Percentiles rank a stretch among this genome's conserved stretches.
Evolutionary conservation across 2,329 filamentous ascomycete species (phyloP).

Genomic region (Xylaria sp.): DNA sequence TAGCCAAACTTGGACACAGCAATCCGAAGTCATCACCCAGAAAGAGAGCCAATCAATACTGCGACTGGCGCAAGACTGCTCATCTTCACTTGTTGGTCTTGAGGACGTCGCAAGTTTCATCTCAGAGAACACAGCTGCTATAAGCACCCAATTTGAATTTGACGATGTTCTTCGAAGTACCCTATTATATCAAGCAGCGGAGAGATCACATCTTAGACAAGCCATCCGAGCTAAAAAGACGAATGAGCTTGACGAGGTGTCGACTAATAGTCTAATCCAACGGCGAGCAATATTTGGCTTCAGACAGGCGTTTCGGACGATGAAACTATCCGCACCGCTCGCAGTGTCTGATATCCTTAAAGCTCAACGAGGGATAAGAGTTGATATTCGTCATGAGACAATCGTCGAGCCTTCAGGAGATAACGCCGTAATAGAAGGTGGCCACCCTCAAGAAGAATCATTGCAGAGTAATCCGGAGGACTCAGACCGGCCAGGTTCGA

Average conservation of each 20-base stretch:
- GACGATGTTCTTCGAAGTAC: slow-evolving; percentile 29
- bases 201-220: slow-evolving; percentile 29
- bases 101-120: slow-evolving; percentile 33
- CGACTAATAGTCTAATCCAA: not conserved
- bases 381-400: not conserved
- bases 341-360: not conserved
- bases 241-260: not conserved
- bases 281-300: not conserved
- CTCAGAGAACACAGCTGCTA: slow-evolving; percentile 27
- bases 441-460: not conserved
- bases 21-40: slow-evolving; percentile 20
- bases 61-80: slow-evolving; percentile 30
- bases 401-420: not conserved
- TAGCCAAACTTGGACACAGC: slow-evolving; percentile 31
- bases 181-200: slow-evolving; percentile 27
- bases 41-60: slow-evolving; percentile 33
- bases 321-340: not conserved
- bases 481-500: not conserved
- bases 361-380: not conserved
- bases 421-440: not conserved
- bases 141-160: slow-evolving; percentile 35
- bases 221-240: slow-evolving; percentile 17
- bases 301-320: slow-evolving; percentile 9
- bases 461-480: not conserved
- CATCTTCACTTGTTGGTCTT: slow-evolving; percentile 34